Conservation (phyloP, 495 filamentous ascomycete genomes). For the Aspergillus nidulans region DNA sequence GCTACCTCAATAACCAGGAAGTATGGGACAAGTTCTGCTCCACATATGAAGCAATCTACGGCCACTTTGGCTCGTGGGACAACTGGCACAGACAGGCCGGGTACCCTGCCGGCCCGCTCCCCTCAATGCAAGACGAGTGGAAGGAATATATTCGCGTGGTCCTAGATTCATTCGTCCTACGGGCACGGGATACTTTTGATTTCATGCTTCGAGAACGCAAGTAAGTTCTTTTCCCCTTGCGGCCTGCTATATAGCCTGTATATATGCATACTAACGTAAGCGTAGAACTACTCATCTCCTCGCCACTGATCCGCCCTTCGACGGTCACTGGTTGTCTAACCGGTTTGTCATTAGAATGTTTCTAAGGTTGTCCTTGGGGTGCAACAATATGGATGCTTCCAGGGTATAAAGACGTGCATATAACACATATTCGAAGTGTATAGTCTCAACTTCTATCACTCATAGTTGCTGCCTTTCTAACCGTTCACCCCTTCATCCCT, state of each 20-base stretch:
- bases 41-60: neutral
- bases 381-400: neutral
- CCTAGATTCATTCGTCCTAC: neutral
- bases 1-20: neutral
- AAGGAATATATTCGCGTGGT: neutral
- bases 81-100: neutral
- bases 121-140: neutral
- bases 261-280: neutral
- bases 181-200: neutral
- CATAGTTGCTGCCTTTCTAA: too few species aligned
- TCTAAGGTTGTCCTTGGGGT: neutral
- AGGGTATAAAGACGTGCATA: neutral
- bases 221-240: neutral
- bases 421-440: too few species aligned
- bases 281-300: neutral
- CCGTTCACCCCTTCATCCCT: too few species aligned
- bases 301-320: neutral
- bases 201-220: neutral
- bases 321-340: neutral
- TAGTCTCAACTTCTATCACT: too few species aligned
- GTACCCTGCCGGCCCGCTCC: neutral
- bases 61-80: neutral
- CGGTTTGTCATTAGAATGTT: neutral
- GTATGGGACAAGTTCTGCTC: neutral
- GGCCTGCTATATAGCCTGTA: neutral